Conservation (phyloP, 2,329 filamentous ascomycete species). For the Penicillium sclerotigenum region DNA sequence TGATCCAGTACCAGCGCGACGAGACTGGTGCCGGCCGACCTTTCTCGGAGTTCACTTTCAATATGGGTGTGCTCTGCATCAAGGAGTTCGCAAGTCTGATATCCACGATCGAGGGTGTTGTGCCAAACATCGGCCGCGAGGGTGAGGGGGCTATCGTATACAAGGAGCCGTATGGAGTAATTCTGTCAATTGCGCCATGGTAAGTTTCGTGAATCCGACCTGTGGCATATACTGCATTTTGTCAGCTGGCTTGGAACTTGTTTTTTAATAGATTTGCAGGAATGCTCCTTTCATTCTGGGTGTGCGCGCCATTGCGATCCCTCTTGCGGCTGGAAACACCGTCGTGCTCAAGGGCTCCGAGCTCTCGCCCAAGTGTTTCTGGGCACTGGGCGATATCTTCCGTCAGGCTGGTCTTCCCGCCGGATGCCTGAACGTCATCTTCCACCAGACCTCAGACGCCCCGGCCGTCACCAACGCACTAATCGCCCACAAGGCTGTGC, state of each 20-base stretch:
- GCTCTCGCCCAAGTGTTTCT: conserved; percentile 61
- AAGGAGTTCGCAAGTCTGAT: conserved; percentile 53
- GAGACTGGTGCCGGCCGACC: conserved; percentile 53
- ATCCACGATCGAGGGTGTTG: conserved; percentile 47
- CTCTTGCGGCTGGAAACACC: conserved; percentile 72
- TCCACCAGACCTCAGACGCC: conserved; percentile 59
- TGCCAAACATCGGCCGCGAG: conserved; percentile 49
- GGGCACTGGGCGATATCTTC: conserved; percentile 61
- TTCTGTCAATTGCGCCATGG: conserved; percentile 79
- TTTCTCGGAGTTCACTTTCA: conserved; percentile 38
- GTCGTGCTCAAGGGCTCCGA: conserved; percentile 71
- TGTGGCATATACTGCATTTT: neutral
- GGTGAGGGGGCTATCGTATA: conserved; percentile 61
- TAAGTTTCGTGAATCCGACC: conserved; percentile 37
- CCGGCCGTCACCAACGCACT: conserved; percentile 63
- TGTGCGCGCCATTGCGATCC: conserved; percentile 52
- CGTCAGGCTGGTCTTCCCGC: conserved; percentile 72
- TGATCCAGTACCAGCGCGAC: conserved; percentile 57
- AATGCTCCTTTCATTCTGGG: conserved; percentile 55
- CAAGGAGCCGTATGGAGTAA: conserved; percentile 75
- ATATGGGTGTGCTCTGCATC: conserved; percentile 38
- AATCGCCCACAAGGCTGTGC: conserved; percentile 64
- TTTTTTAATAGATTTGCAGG: conserved; percentile 32
- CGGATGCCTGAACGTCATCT: conserved; percentile 71
- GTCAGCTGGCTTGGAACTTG: neutral